Base-by-base conservation (phyloP, 2,329 filamentous ascomycete species). In the Rosellinia necatrix region DNA sequence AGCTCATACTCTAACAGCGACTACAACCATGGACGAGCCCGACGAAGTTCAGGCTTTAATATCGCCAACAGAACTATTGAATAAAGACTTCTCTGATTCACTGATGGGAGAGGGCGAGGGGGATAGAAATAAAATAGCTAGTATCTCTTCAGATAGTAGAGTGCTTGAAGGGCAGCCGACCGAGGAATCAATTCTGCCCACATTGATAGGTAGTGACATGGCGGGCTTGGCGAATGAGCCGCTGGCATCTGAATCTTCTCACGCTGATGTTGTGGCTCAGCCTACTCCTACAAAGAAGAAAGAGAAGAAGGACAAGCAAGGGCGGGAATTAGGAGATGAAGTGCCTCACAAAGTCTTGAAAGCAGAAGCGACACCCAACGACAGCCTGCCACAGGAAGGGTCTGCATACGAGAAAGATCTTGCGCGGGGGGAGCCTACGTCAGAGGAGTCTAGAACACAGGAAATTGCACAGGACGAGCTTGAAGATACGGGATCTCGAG, bases 281-380 rank as follows among this genome's bases (percentile, higher is more conserved):
- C 25, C 34, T 29, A 30, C 55, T 40, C 24, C 46, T 27, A 68
- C 66, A 50, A 66, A 66, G 43, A 56, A 72, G 55, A 75, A 75
- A 49, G 56, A 64, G 37, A 68, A 68, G 55, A 65, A 68, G 25
- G 58, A 60, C 46, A 60, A 66, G 24, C 38, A 38, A 13, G 40
- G 46, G 27, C 17, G 13, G 25, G 35, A 24, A 17, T 53, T 40
- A 52, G 44, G 55, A 32, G 52, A 48, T 2, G 40, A 52, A 10
- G 6, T 13, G 21, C 6, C 25, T 10, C 34, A 24, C 6, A 9
- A 41, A 27, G 21, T 27, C 10, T 21, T 19, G 13, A 35, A 50
- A 15, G 54, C 58, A 47, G 46, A 46, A 27, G 29, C n/a, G 12
- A n/a, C 10, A 22, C 5, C 37, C 12, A 17, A 37, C 6, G 44